Percentiles rank a stretch among this genome's conserved stretches.
These are phyloP conservation scores for Borealophlyctis nickersoniae DNA, from an alignment of 192 early-diverging fungal species.

Conservation along the genomic window DNA sequence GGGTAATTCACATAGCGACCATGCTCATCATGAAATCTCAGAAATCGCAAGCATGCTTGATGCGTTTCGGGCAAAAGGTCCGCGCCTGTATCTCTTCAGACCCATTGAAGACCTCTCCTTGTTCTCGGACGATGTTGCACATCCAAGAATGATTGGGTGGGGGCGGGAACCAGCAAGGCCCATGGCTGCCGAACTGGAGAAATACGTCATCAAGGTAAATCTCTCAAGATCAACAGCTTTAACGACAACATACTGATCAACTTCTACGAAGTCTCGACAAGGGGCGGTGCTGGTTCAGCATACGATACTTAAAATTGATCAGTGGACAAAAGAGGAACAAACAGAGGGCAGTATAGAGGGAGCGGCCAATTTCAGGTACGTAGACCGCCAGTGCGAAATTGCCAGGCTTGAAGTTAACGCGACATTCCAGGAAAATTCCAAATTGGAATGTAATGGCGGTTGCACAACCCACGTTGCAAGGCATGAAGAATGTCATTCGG, in stretches of 20 bases:
- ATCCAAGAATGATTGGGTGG: not conserved
- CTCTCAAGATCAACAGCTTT: slow-evolving; percentile 9
- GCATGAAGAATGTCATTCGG: slow-evolving; percentile 46
- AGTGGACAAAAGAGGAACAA: slow-evolving; percentile 38
- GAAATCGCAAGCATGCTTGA: slow-evolving; percentile 59
- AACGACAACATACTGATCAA: not conserved
- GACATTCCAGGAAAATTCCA: slow-evolving; percentile 22
- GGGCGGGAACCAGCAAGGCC: not conserved
- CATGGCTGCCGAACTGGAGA: slow-evolving; percentile 50
- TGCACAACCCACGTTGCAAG: slow-evolving; percentile 61
- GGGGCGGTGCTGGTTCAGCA: slow-evolving; percentile 55
- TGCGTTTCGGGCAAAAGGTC: slow-evolving; percentile 38
- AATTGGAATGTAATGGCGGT: slow-evolving; percentile 47
- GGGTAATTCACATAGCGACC: not conserved
- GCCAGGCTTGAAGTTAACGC: not conserved
- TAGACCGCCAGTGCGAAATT: not conserved
- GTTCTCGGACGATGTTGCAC: slow-evolving; percentile 22
- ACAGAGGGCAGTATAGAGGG: slow-evolving; percentile 43
- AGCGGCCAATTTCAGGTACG: slow-evolving; percentile 51
- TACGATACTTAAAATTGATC: slow-evolving; percentile 62
- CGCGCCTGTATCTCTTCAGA: slow-evolving; percentile 48
- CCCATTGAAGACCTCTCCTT: slow-evolving; percentile 59
- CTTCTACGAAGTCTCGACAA: slow-evolving; percentile 34
- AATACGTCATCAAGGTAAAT: slow-evolving; percentile 52
- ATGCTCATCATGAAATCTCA: slow-evolving; percentile 30